A percentile compares a stretch with the other conserved stretches of the same genome.
Evolutionary conservation across 768 basidiomycete species (phyloP).

Genomic region (Amanita rimosa): DNA sequence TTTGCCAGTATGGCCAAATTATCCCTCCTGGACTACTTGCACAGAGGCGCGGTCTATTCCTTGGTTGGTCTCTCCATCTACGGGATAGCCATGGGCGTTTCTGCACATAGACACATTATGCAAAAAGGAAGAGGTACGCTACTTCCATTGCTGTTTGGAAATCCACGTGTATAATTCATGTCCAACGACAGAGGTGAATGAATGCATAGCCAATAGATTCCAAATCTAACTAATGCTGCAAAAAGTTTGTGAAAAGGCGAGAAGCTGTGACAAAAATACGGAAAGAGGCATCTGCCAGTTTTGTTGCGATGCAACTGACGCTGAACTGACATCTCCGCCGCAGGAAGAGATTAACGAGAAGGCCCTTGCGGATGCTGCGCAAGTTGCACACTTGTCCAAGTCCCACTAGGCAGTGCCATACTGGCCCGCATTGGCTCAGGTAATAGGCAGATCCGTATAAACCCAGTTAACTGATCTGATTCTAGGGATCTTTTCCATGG

Average conservation of each 20-base stretch:
- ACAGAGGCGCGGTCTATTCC: constrained; percentile 43
- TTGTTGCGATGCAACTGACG: constrained; percentile 1
- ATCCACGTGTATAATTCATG: constrained; percentile 7
- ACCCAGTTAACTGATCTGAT: background rate
- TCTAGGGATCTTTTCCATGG: background rate
- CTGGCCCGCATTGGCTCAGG: background rate
- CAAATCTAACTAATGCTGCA: constrained; percentile 1
- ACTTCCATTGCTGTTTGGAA: background rate
- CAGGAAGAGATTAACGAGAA: constrained; percentile 29
- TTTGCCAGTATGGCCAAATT: constrained; percentile 8
- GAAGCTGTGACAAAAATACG: constrained; percentile 16
- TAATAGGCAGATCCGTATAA: background rate
- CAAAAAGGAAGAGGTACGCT: constrained; percentile 42
- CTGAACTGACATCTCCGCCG: constrained; percentile 9
- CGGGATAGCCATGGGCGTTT: constrained; percentile 40
- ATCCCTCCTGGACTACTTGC: constrained; percentile 33
- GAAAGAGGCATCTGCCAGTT: constrained; percentile 15
- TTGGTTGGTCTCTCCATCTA: constrained; percentile 40
- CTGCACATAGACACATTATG: constrained; percentile 43
- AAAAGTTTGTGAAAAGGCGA: constrained; percentile 22
- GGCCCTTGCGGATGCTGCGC: constrained; percentile 29
- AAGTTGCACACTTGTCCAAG: constrained; percentile 18
- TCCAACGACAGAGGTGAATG: constrained; percentile 21
- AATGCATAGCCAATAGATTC: constrained; percentile 7
- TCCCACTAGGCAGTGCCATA: background rate